phyloP scores from a whole-genome alignment of 2,329 filamentous ascomycete genomes.

The Xylaria sp. region DNA sequence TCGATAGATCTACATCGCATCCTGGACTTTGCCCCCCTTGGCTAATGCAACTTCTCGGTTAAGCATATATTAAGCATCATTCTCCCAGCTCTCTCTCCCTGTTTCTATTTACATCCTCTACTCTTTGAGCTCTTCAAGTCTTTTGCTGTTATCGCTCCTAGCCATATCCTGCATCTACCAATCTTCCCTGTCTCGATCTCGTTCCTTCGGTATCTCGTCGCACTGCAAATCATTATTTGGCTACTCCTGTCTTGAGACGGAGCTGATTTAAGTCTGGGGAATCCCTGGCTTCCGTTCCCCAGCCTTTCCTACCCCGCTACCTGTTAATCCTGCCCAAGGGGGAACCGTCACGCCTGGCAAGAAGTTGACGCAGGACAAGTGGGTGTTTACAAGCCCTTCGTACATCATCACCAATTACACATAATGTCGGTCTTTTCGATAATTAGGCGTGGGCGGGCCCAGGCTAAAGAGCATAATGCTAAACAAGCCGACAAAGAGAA shows the following conservation, averaged over 20 bases:
- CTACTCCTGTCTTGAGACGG: background rate
- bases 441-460: conserved; percentile 51
- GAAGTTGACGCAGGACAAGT: conserved; percentile 19
- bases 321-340: conserved; percentile 2
- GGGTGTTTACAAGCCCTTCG: conserved; percentile 5
- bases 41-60: conserved; percentile 12
- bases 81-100: background rate
- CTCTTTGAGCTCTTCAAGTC: background rate
- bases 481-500: conserved; percentile 61
- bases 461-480: conserved; percentile 65
- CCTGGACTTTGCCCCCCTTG: conserved; percentile 1
- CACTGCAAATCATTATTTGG: background rate
- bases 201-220: background rate
- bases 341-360: conserved; percentile 11
- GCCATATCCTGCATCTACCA: background rate
- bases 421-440: conserved; percentile 41
- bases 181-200: background rate
- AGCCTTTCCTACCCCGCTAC: background rate
- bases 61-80: background rate
- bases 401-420: conserved; percentile 6
- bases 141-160: background rate
- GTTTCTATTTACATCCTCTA: background rate
- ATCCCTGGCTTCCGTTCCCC: background rate
- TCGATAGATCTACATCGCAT: background rate
- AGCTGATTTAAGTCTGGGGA: conserved; percentile 2